Percentiles rank a stretch among this genome's conserved stretches.
Evolutionary conservation across 1,284 basidiomycete species (phyloP).

Genomic region (Fistulinella cinereoalba): DNA sequence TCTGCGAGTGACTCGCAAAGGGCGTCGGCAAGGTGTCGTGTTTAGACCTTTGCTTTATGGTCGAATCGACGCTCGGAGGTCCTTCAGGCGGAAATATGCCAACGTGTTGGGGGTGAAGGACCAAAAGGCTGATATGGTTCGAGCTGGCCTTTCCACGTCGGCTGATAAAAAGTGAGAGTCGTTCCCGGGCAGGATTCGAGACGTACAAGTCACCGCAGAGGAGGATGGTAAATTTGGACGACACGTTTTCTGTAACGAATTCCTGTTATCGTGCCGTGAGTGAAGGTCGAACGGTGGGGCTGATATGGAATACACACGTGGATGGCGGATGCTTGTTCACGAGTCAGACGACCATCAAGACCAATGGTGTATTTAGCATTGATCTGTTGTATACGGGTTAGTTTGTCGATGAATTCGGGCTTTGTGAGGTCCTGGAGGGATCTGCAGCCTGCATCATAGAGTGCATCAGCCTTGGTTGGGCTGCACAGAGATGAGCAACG

Average conservation of each 20-base stretch:
- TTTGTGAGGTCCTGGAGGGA: conserved; percentile 41
- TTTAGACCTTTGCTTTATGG: conserved; percentile 10
- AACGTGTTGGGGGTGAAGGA: conserved; percentile 43
- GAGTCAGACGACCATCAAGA: conserved; percentile 35
- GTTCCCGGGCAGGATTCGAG: conserved; percentile 5
- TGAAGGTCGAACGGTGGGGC: neutral
- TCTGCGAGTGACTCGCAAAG: conserved; percentile 13
- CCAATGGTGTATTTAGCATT: conserved; percentile 41
- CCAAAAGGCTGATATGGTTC: conserved; percentile 39
- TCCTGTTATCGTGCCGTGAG: conserved; percentile 37
- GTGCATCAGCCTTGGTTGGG: conserved; percentile 38
- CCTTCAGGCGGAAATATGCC: conserved; percentile 36
- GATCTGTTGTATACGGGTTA: conserved; percentile 38
- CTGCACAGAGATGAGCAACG: conserved; percentile 23
- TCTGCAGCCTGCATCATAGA: conserved; percentile 48
- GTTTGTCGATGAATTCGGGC: conserved; percentile 37
- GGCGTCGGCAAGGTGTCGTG: conserved; percentile 9
- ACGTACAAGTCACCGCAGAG: conserved; percentile 54
- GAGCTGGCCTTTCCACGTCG: conserved; percentile 41
- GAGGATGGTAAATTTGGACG: conserved; percentile 43
- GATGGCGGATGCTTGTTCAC: conserved; percentile 42
- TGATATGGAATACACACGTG: conserved; percentile 34
- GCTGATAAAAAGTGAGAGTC: conserved; percentile 29
- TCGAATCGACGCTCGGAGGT: conserved; percentile 17
- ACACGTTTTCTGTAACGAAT: conserved; percentile 44